Evolutionary conservation across 2,329 filamentous ascomycete genomes (phyloP), one percentile per base, ranked within the genome.

Genomic region (Cytospora mali): DNA sequence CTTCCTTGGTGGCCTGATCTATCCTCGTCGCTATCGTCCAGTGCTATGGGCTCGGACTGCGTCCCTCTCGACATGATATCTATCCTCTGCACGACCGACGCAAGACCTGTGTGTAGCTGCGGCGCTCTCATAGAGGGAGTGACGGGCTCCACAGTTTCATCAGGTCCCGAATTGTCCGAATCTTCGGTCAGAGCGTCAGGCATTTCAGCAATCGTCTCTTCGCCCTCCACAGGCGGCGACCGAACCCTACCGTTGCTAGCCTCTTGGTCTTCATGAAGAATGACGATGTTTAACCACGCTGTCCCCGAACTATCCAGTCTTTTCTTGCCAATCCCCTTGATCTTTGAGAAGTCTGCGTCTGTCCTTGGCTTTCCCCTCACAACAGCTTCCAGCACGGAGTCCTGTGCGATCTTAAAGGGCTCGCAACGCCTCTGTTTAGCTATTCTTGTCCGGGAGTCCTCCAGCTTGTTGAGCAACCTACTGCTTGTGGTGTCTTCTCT

Each of bases 251-350:
- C 27, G 27, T n/a, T 46, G 29, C 29, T 39, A 46, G 18, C 5
- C 52, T 53, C 50, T 10, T 54, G 27, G 14, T 18, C 33, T 16
- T 50, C 49, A 29, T 58, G 50, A 21, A 59, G 10, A 6, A 48
- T 28, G 16, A 55, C 39, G 10, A 59, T 58, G 50, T 55, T 59
- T n/a, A 58, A 55, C 27, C 49, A 49, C 14, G 55, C 55, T 16
- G 55, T 42, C 6, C 55, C 61, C 13, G 42, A 55, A 21, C 21
- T 58, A 14, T 59, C 31, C 16, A 35, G 27, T 21, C 48, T 52
- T 27, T 58, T 55, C 28, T 50, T 51, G 14, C 60, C 54, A 21
- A 53, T 31, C 2, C 33, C 54, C n/a, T 53, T 58, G 21, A 62
- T n/a, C 27, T 49, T 16, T 27, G 53, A 18, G 7, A 58, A 21